Evolutionary conservation across 345 rosid species (phyloP), one percentile per base, ranked within the genome.

Genomic region (Gossypium turneri): DNA sequence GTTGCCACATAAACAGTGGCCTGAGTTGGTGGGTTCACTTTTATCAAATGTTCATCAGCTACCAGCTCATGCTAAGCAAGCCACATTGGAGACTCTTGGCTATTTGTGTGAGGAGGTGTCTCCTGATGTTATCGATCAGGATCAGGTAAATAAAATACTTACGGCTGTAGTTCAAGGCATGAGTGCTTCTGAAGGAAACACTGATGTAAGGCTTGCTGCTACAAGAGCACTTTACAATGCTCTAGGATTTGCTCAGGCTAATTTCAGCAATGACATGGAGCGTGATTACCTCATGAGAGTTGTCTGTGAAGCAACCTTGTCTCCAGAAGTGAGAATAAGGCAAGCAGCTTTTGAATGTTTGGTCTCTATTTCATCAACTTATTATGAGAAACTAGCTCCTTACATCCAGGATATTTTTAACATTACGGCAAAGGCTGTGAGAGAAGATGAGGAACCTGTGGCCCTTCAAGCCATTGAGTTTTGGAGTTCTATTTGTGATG

Each of bases 1-100:
- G 78, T 79, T 90, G 77, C 95, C 95, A 3, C 92, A 88, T 76
- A 87, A 87, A 79, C 95, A 88, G 79, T 90, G 95, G 95, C 92
- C 92, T 13, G 92, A 88, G 83, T 83, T 90, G 60, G 69, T 90
- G 27, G 89, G 78, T 78, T 81, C 87, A 6, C 92, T 90, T 67
- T 79, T 90, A 70, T 86, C 92, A 15, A 88, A 83, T 70, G 81
- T 88, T 82, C 94, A 90, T 63, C 90, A 88, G 77, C 75, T 88
- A 19, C 92, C 90, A 24, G 81, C 87, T 65, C 88, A 86, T 78
- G 87, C 85, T 67, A 88, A 86, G 83, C 92, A 90, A 79, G 92
- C 94, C 16, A 90, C 94, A 55, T 80, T 88, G 58, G 94, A 90
- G 82, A 88, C 94, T 79, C 94, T 90, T 78, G 94, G 94, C 57